These are phyloP conservation scores for Candolleomyces efflorescens DNA, from an alignment of 768 basidiomycete species.

Conservation along the genomic window DNA sequence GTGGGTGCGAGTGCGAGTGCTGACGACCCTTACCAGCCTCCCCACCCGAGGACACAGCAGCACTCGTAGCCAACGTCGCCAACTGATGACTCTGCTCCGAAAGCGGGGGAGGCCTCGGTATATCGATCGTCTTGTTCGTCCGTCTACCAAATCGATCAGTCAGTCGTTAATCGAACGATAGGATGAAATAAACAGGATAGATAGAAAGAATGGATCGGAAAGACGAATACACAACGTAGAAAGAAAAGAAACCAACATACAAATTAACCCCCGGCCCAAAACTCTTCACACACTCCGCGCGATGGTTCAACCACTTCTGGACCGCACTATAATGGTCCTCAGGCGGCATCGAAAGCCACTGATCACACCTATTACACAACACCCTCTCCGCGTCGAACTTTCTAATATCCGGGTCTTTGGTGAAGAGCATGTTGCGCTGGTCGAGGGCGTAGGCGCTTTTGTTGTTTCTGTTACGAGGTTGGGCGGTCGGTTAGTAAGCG, in stretches of 20 bases:
- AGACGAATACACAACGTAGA: no score
- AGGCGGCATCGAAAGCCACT: conserved; percentile 58
- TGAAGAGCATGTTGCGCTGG: conserved; percentile 53
- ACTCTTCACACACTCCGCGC: conserved; percentile 48
- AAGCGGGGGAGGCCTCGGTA: conserved; percentile 6
- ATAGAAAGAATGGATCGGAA: no score
- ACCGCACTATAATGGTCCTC: conserved; percentile 61
- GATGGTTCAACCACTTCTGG: conserved; percentile 63
- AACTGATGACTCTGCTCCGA: neutral
- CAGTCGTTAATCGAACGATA: no score
- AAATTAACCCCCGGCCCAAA: no score
- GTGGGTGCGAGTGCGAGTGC: neutral
- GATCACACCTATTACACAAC: conserved; percentile 52
- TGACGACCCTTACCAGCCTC: no score
- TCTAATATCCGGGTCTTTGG: conserved; percentile 66
- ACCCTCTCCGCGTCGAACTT: conserved; percentile 73
- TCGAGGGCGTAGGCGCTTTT: conserved; percentile 59
- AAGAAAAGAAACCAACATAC: no score
- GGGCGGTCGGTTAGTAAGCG: no score
- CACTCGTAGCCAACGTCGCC: neutral
- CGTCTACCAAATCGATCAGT: no score
- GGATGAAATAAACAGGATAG: no score
- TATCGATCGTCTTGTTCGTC: neutral
- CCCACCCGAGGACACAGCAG: no score
- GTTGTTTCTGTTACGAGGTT: conserved; percentile 26